Conservation (phyloP, 1,139 yeast species). For the Yamadazyma oceani region DNA sequence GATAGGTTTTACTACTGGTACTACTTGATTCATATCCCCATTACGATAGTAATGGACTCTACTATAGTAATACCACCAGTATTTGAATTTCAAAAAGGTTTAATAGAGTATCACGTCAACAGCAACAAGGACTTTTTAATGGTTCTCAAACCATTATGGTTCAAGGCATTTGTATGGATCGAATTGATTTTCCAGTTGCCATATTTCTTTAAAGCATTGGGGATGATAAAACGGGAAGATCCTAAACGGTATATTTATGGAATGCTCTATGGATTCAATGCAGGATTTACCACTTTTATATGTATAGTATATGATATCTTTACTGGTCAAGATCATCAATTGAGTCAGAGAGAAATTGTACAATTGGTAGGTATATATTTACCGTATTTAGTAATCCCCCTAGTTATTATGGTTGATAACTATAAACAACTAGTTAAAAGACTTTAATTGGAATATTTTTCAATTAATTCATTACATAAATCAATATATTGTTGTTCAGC, state of each 20-base stretch:
- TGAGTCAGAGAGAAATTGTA: constrained; percentile 32
- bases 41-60: constrained; percentile 75
- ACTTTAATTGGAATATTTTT: constrained; percentile 34
- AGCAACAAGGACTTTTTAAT: constrained; percentile 72
- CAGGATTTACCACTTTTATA: constrained; percentile 67
- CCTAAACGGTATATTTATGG: constrained; percentile 47
- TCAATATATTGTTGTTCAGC: constrained; percentile 87
- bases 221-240: constrained; percentile 16
- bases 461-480: constrained; percentile 67
- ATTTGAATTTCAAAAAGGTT: constrained; percentile 43
- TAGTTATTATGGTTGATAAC: constrained; percentile 51
- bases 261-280: constrained; percentile 75
- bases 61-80: constrained; percentile 67
- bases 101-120: constrained; percentile 59
- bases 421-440: background rate
- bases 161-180: constrained; percentile 63
- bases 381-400: constrained; percentile 71
- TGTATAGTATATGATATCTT: constrained; percentile 51
- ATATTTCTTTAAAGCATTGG: constrained; percentile 48
- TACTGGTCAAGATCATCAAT: constrained; percentile 33
- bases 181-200: constrained; percentile 81
- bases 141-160: constrained; percentile 60
- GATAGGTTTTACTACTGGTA: constrained; percentile 54
- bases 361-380: constrained; percentile 54
- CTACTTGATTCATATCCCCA: constrained; percentile 62